These are phyloP conservation scores for Candida hispaniensis DNA, from an alignment of 805 yeast genomes.

Conservation along the genomic window DNA sequence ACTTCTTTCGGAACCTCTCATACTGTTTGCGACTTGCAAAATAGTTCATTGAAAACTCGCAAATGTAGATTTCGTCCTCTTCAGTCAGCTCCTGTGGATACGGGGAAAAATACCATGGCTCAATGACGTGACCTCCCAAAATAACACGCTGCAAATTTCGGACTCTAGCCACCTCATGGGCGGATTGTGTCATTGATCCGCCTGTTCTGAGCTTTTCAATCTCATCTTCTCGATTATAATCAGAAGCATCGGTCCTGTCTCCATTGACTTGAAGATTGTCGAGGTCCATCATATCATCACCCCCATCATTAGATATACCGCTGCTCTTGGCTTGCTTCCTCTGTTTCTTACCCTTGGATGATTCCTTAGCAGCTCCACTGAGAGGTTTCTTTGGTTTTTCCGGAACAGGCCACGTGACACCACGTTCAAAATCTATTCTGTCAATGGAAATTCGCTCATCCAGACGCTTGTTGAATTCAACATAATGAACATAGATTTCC, in stretches of 20 bases:
- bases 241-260: constrained; percentile 44
- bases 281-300: constrained; percentile 67
- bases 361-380: constrained; percentile 22
- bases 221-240: constrained; percentile 79
- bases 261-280: constrained; percentile 84
- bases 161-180: constrained; percentile 78
- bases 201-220: constrained; percentile 82
- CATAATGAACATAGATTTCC: constrained; percentile 86
- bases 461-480: constrained; percentile 86
- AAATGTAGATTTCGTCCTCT: constrained; percentile 78
- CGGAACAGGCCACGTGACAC: constrained; percentile 61
- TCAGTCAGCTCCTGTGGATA: constrained; percentile 93
- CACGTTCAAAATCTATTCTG: constrained; percentile 60
- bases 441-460: constrained; percentile 86
- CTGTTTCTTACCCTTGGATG: constrained; percentile 24
- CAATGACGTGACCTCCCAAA: constrained; percentile 84
- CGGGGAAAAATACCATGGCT: constrained; percentile 98
- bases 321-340: constrained; percentile 21
- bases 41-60: constrained; percentile 82
- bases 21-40: constrained; percentile 85
- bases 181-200: constrained; percentile 94
- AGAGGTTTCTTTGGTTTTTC: constrained; percentile 37
- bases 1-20: constrained; percentile 80
- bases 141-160: constrained; percentile 69
- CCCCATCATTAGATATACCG: constrained; percentile 19